These are phyloP conservation scores for Ogataea methylovora DNA, from an alignment of 805 yeast genomes.

Conservation along the genomic window DNA sequence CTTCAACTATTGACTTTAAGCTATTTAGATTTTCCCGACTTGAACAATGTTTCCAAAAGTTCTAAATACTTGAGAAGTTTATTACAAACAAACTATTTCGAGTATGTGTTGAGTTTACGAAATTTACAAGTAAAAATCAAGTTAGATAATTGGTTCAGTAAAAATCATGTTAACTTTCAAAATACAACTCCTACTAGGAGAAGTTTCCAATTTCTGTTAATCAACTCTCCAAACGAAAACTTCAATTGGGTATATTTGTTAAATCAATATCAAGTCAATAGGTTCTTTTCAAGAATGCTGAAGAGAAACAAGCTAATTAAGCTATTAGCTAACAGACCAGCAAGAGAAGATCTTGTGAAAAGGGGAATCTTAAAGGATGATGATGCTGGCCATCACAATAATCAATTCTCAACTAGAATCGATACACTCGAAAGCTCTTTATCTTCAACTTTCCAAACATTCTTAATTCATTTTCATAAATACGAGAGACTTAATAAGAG, in stretches of 20 bases:
- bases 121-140: neutral
- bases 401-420: neutral
- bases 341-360: constrained; percentile 1
- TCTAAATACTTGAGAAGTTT: neutral
- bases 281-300: constrained; percentile 1
- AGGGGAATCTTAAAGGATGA: constrained; percentile 3
- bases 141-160: neutral
- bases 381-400: neutral
- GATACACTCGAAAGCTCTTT: neutral
- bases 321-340: constrained; percentile 2
- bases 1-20: no score
- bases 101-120: neutral
- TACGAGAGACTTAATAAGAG: no score
- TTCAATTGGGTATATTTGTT: constrained; percentile 1
- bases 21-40: constrained; percentile 4
- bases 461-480: neutral
- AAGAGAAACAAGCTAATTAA: constrained; percentile 1
- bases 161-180: neutral
- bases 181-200: neutral
- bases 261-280: constrained; percentile 2
- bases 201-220: neutral
- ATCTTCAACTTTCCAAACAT: neutral
- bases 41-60: neutral
- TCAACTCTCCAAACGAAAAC: neutral
- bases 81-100: neutral